Base-by-base conservation (phyloP, 805 yeast genomes). In the Suhomyces sp. region DNA sequence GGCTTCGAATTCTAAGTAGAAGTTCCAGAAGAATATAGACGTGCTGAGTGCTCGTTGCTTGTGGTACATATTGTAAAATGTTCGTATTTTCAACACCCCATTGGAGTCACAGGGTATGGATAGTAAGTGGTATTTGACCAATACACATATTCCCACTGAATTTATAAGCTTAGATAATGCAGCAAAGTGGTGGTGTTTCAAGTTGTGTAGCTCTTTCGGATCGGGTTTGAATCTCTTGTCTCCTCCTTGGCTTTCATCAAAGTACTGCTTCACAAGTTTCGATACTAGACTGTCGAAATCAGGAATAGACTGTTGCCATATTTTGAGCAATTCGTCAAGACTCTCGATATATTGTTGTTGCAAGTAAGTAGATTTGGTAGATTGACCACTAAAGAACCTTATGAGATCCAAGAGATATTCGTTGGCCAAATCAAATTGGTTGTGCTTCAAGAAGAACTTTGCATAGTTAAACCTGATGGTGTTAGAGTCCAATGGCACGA, bases 21-120 rank as follows among this genome's bases (percentile, higher is more conserved):
- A 75, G 9, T 67, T 62, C 91, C 91, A 87, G 59, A 84, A 87
- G 19, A 74, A 60, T 5, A 67, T 66, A 1, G 83, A 78, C 5
- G 69, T 60, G 44, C 67, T 67, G 12, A 85, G 60, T 3, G 68
- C 60, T 1, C 62, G 57, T 31, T 73, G 65, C 4, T 52, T 52
- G 54, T 66, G 60, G 50, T 60, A 58, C 22, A 54, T 58, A 55
- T 71, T 71, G 60, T 67, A 74, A 45, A 73, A 65, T n/a, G 53
- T 53, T 24, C 75, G 57, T 13, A 64, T 54, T 27, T 46, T 29
- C 3, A 12, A 10, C 2, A 31, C 41, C 3, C 42, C 48, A 15
- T 47, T 45, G n/a, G 40, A 10, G 27, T 40, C 42, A 13, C 41
- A 12, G 15, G 45, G 65, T 29, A 68, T 59, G 3, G 56, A 47